Conservation (phyloP, 2,329 filamentous ascomycete species). For the Grosmannia huntii region DNA sequence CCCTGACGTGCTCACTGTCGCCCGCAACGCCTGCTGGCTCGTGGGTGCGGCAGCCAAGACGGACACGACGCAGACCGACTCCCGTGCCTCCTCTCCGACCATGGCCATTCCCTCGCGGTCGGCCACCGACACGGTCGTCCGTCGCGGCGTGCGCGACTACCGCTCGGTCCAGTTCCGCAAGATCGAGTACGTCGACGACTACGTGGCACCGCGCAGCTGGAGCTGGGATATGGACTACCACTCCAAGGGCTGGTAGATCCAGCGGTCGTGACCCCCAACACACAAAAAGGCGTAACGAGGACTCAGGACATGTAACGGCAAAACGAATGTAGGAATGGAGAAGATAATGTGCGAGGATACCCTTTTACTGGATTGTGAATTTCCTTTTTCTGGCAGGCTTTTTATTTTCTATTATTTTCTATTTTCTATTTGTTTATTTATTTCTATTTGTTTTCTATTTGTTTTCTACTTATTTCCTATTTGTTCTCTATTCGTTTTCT, state of each 20-base stretch:
- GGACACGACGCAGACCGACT: too few species aligned
- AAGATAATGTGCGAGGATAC: background rate
- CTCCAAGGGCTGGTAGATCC: slow-evolving; percentile 8
- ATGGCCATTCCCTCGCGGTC: background rate
- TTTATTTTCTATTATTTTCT: background rate
- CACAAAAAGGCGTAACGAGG: background rate
- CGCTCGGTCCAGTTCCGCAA: background rate
- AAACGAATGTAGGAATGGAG: background rate
- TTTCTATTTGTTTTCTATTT: background rate
- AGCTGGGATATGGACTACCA: slow-evolving; percentile 6
- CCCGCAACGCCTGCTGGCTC: background rate
- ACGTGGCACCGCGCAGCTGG: slow-evolving; percentile 5
- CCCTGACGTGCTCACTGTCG: background rate
- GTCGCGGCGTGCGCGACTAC: background rate
- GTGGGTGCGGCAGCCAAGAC: background rate
- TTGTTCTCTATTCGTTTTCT: background rate
- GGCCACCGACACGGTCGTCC: background rate
- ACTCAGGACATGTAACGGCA: background rate
- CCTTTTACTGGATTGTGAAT: background rate
- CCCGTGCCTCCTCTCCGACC: background rate
- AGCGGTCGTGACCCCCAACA: background rate
- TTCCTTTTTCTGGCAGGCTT: background rate
- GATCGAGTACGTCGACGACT: slow-evolving; percentile 5
- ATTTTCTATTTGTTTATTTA: background rate
- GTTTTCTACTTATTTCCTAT: background rate